These are phyloP conservation scores for Penicillium dipodomyicola DNA, from an alignment of 495 filamentous ascomycete genomes.

Conservation along the genomic window DNA sequence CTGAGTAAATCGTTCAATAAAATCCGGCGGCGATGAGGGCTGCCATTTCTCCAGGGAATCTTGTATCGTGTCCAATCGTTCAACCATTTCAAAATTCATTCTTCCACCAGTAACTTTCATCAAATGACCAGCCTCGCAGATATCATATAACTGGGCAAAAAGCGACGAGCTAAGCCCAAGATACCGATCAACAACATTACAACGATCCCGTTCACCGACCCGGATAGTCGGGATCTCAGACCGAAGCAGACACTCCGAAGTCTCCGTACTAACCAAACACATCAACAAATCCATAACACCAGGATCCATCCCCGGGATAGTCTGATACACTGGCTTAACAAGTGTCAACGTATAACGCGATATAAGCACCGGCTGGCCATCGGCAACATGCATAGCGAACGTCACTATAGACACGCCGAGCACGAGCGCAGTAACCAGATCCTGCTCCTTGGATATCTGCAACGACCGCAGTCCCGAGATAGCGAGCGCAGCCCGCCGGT, in stretches of 20 bases:
- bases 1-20: constrained; percentile 15
- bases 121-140: constrained; percentile 5
- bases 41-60: constrained; percentile 15
- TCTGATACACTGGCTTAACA: constrained; percentile 11
- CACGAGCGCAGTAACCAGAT: constrained; percentile 14
- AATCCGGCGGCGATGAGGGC: constrained; percentile 5
- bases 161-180: constrained; percentile 19
- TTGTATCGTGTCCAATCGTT: constrained; percentile 2
- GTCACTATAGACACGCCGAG: constrained; percentile 22
- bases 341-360: constrained; percentile 19
- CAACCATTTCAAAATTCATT: not conserved
- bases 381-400: constrained; percentile 24
- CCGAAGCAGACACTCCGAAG: constrained; percentile 19
- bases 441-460: constrained; percentile 6
- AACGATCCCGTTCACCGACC: constrained; percentile 4
- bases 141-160: constrained; percentile 17
- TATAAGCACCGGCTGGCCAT: constrained; percentile 21
- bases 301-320: constrained; percentile 5
- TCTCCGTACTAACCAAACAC: constrained; percentile 24
- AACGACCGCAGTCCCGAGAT: constrained; percentile 20
- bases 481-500: constrained; percentile 18
- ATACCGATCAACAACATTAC: constrained; percentile 19
- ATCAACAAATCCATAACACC: constrained; percentile 17
- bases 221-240: constrained; percentile 16
- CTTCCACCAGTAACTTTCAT: not conserved